Evolutionary conservation across 805 yeast genomes (phyloP).

Genomic region (Myxozyma neotropica): DNA sequence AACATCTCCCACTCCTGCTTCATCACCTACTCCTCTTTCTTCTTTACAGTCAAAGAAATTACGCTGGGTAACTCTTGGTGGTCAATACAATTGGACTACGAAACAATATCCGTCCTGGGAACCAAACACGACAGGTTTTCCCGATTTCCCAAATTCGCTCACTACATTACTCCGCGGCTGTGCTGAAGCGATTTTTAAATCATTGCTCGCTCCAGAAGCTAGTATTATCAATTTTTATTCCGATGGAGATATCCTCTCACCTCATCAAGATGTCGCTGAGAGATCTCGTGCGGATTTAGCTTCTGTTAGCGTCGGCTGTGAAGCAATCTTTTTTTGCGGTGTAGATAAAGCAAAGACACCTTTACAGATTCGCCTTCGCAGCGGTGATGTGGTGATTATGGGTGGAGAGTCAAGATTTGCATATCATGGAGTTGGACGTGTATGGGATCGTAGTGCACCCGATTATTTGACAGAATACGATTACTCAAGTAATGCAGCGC

Average conservation of each 20-base stretch:
- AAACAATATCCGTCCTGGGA: slow-evolving; percentile 47
- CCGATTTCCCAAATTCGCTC: slow-evolving; percentile 29
- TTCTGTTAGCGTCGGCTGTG: slow-evolving; percentile 47
- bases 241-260: slow-evolving; percentile 49
- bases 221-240: slow-evolving; percentile 50
- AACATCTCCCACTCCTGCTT: neutral
- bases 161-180: slow-evolving; percentile 21
- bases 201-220: slow-evolving; percentile 42
- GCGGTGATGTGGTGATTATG: slow-evolving; percentile 50
- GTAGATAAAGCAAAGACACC: slow-evolving; percentile 37
- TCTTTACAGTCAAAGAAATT: slow-evolving; percentile 35
- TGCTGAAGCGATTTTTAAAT: neutral
- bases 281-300: slow-evolving; percentile 43
- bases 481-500: neutral
- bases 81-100: slow-evolving; percentile 51
- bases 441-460: slow-evolving; percentile 44
- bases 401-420: slow-evolving; percentile 47
- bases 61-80: slow-evolving; percentile 53
- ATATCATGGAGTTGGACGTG: slow-evolving; percentile 49
- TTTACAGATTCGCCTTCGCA: slow-evolving; percentile 42
- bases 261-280: slow-evolving; percentile 51
- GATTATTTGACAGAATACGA: slow-evolving; percentile 32
- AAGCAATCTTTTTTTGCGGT: slow-evolving; percentile 42
- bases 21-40: slow-evolving; percentile 8
- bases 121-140: slow-evolving; percentile 35